These are phyloP conservation scores for Talaromyces sp. DNA, from an alignment of 2,329 filamentous ascomycete genomes.

Conservation along the genomic window DNA sequence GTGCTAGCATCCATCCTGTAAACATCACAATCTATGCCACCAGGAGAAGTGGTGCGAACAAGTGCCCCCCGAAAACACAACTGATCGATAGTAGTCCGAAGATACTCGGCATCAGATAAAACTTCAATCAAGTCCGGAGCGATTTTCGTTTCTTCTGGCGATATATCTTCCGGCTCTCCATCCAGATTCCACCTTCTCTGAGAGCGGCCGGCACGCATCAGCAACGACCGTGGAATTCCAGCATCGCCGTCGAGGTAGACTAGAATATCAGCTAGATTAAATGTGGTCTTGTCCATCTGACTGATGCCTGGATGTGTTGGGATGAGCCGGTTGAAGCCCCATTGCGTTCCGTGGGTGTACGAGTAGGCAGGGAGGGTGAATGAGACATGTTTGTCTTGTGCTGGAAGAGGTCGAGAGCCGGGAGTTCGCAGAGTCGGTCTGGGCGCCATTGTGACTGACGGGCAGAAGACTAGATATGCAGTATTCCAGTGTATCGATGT, in stretches of 20 bases:
- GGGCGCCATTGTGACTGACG: not conserved
- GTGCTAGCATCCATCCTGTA: conserved; percentile 7
- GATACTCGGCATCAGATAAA: not conserved
- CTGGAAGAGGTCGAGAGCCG: not conserved
- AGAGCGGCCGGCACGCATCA: conserved; percentile 6
- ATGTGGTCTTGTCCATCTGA: not conserved
- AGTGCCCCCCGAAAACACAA: not conserved
- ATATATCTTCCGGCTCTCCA: not conserved
- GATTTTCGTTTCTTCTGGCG: conserved; percentile 2
- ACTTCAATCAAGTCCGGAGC: not conserved
- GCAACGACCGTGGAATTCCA: conserved; percentile 8
- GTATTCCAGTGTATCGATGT: not conserved
- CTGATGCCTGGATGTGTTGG: not conserved
- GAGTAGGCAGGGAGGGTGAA: not conserved
- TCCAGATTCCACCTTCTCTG: conserved; percentile 6
- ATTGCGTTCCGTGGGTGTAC: not conserved
- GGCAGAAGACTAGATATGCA: not conserved
- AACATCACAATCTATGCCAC: not conserved
- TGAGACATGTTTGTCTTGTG: not conserved
- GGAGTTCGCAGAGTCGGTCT: not conserved
- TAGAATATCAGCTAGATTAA: not conserved
- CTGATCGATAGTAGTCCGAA: not conserved
- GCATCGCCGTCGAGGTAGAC: conserved; percentile 8
- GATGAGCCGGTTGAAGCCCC: not conserved
- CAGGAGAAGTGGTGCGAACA: not conserved